Base-by-base conservation (phyloP, 257 asterid genomes). In the Mitragyna speciosa region DNA sequence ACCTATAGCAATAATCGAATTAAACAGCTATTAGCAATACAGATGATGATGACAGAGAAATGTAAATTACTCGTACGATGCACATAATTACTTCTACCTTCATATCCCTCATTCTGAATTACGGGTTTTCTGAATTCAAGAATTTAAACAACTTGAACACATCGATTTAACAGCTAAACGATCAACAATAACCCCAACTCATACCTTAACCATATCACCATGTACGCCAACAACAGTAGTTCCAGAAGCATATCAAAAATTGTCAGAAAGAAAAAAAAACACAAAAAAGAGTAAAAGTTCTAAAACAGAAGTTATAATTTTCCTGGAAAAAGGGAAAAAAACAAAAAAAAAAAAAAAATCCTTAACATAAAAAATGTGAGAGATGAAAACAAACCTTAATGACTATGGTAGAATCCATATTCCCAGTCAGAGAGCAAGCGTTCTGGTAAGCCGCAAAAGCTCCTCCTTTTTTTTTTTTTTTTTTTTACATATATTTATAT, bases 351-450 rank as follows among this genome's bases (percentile, higher is more conserved):
- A 17, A 12, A 73, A 24, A 41, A 22, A 14, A 72, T 9, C 41
- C 68, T 26, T 51, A 51, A 22, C 28, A 76, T 36, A 14, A 75
- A 39, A 39, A 36, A 36, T 36, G 7, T 8, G 31, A 41, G 36
- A 14, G 22, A 51, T 61, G 28, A 12, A 36, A 48, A 43, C 87
- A 24, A 22, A 94, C 98, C 95, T 92, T 94, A 89, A 94, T 84
- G 73, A 94, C 98, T 12, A 89, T 45, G 82, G 83, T 75, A 64
- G 89, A 81, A 76, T 86, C 94, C 98, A 94, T 94, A 86, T 84
- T 70, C 70, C 49, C 49, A 45, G 49, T 45, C 16, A 70, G 72
- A 12, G 33, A 74, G 31, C 33, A 36, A 49, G 86, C 87, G 89
- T 88, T 79, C 85, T 86, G 49, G 87, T 74, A 73, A 87, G 78